Conservation (phyloP, 805 yeast genomes). For the Saccharomyces paradoxus region DNA sequence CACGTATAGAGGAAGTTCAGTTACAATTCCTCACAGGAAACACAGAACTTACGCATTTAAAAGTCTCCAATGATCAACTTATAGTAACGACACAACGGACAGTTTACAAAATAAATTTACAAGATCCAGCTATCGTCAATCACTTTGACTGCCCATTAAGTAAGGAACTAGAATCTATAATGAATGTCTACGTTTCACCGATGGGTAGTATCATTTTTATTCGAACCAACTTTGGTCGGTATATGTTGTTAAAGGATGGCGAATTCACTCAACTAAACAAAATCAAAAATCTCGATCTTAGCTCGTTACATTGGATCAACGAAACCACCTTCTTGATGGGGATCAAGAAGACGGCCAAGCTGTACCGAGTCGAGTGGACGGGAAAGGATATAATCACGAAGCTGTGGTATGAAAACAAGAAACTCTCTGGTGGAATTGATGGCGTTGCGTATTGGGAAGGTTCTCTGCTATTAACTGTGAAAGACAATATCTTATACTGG, state of each 20-base stretch:
- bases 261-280: background rate
- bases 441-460: conserved; percentile 26
- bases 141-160: background rate
- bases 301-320: background rate
- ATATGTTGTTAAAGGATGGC: background rate
- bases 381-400: background rate
- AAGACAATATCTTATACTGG: conserved; percentile 14
- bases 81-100: background rate
- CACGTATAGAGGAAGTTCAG: background rate
- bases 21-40: background rate
- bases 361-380: background rate
- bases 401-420: background rate
- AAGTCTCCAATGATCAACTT: background rate
- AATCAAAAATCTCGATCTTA: background rate
- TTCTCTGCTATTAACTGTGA: conserved; percentile 4
- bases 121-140: background rate
- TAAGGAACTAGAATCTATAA: background rate
- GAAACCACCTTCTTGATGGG: background rate
- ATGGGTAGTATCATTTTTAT: background rate
- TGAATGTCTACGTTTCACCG: background rate
- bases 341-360: conserved; percentile 14
- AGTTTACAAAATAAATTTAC: background rate
- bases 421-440: conserved; percentile 9
- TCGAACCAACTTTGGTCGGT: background rate
- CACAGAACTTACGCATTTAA: background rate